Percentiles rank a stretch among this genome's conserved stretches.
Evolutionary conservation across 768 basidiomycete genomes (phyloP).

Genomic region (Coprinopsis sp.): DNA sequence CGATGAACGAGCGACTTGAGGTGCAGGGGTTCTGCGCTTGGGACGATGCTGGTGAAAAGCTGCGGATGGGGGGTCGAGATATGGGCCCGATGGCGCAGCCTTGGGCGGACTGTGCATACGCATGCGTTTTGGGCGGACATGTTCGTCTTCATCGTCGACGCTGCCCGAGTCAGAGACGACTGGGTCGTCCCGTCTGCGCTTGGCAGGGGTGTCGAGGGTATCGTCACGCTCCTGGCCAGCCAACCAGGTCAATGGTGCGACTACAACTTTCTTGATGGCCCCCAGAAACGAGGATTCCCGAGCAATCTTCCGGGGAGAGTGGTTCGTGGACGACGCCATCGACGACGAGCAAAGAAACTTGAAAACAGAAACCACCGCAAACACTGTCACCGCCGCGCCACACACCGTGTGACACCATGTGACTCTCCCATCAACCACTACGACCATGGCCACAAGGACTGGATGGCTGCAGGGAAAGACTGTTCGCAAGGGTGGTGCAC

Average conservation of each 20-base stretch:
- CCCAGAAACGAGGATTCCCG: constrained; percentile 59
- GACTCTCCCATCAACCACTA: constrained; percentile 24
- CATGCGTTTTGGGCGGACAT: constrained; percentile 46
- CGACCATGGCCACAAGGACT: constrained; percentile 18
- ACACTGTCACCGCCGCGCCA: constrained; percentile 5
- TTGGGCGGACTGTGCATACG: constrained; percentile 47
- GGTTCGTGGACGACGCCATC: constrained; percentile 31
- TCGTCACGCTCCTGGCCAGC: constrained; percentile 43
- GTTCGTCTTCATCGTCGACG: constrained; percentile 29
- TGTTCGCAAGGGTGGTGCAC: constrained; percentile 57
- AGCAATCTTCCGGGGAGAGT: constrained; percentile 33
- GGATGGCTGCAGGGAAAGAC: constrained; percentile 75
- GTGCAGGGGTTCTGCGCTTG: constrained; percentile 21
- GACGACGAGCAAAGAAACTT: constrained; percentile 30
- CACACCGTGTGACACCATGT: not conserved
- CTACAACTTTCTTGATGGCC: constrained; percentile 61
- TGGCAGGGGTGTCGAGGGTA: constrained; percentile 45
- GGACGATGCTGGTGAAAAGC: constrained; percentile 31
- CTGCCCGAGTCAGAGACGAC: constrained; percentile 24
- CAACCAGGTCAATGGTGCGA: constrained; percentile 59
- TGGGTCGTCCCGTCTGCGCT: constrained; percentile 45
- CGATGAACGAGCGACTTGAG: constrained; percentile 22
- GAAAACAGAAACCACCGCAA: constrained; percentile 12
- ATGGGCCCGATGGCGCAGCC: constrained; percentile 26
- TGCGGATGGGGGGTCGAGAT: constrained; percentile 53